These are phyloP conservation scores for Tuber aestivum DNA, from an alignment of 495 filamentous ascomycete genomes.

Conservation along the genomic window DNA sequence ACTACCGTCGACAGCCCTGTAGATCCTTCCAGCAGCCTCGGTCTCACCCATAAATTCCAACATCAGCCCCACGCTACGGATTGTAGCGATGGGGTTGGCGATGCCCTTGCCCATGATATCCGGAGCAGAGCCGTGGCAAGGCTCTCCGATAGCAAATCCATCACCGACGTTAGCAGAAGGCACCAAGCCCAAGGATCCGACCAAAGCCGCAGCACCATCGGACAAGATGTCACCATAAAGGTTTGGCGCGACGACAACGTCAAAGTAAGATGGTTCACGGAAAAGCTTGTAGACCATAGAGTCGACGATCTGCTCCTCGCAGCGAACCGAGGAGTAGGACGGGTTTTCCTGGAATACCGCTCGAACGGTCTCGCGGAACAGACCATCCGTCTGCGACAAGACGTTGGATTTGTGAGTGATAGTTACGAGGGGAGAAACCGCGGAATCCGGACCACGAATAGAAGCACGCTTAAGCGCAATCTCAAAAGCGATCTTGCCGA, in stretches of 20 bases:
- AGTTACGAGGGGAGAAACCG: slow-evolving; percentile 61
- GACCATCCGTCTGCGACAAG: slow-evolving; percentile 88
- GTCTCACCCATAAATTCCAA: slow-evolving; percentile 88
- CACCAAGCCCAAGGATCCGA: slow-evolving; percentile 88
- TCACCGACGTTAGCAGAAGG: slow-evolving; percentile 96
- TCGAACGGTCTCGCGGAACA: slow-evolving; percentile 79
- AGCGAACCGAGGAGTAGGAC: slow-evolving; percentile 56
- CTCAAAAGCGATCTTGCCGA: slow-evolving; percentile 88
- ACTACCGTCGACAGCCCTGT: slow-evolving; percentile 85
- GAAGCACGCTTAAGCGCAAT: slow-evolving; percentile 82
- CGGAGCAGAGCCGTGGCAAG: slow-evolving; percentile 91
- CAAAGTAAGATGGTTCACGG: slow-evolving; percentile 86
- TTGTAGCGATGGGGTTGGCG: slow-evolving; percentile 92
- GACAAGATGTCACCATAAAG: slow-evolving; percentile 96
- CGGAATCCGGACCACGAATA: slow-evolving; percentile 54
- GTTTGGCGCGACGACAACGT: slow-evolving; percentile 97
- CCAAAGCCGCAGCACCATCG: slow-evolving; percentile 90
- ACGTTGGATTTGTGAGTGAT: slow-evolving; percentile 99
- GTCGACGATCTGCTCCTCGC: slow-evolving; percentile 98
- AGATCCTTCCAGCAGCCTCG: slow-evolving; percentile 78
- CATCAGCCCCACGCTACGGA: slow-evolving; percentile 88
- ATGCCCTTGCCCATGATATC: slow-evolving; percentile 91
- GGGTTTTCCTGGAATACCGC: slow-evolving; percentile 50
- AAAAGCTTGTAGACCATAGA: slow-evolving; percentile 99
- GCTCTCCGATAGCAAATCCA: slow-evolving; percentile 92